A percentile compares a stretch with the other conserved stretches of the same genome.
These are phyloP conservation scores for Neopestalotiopsis rosae DNA, from an alignment of 2,329 filamentous ascomycete species.

Conservation along the genomic window DNA sequence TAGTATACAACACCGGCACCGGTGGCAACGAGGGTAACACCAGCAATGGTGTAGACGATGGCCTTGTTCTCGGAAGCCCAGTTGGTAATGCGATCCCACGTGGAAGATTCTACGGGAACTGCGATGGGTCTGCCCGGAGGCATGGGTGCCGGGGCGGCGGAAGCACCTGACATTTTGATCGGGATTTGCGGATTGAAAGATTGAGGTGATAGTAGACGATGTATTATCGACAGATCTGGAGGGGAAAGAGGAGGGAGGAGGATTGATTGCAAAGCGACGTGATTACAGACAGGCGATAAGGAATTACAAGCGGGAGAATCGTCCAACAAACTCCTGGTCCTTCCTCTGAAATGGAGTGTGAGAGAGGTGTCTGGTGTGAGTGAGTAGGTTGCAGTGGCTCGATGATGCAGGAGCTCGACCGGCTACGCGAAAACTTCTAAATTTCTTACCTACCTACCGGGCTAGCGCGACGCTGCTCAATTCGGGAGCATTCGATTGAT, in stretches of 20 bases:
- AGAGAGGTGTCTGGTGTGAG: background rate
- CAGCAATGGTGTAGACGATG: slow-evolving; percentile 93
- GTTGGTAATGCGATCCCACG: slow-evolving; percentile 88
- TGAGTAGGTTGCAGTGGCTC: slow-evolving; percentile 12
- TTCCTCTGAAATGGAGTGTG: background rate
- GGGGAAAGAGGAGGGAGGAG: background rate
- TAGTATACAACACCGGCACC: slow-evolving; percentile 95
- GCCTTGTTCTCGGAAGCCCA: slow-evolving; percentile 98
- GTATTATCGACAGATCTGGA: background rate
- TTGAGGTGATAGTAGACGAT: slow-evolving; percentile 25
- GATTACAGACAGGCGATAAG: background rate
- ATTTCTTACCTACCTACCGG: slow-evolving; percentile 11
- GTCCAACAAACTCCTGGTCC: background rate
- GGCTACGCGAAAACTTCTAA: slow-evolving; percentile 19
- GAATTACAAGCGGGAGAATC: background rate
- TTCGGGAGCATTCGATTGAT: slow-evolving; percentile 1
- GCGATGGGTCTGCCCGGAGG: slow-evolving; percentile 49
- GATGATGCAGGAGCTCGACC: slow-evolving; percentile 19
- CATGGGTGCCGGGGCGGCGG: slow-evolving; percentile 52
- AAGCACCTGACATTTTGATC: slow-evolving; percentile 40
- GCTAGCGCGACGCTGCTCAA: slow-evolving; percentile 11
- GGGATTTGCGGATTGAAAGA: slow-evolving; percentile 42
- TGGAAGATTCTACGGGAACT: slow-evolving; percentile 62
- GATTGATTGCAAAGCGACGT: background rate
- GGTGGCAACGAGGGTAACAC: slow-evolving; percentile 89